Evolutionary conservation across 2,329 filamentous ascomycete genomes (phyloP), one percentile per base, ranked within the genome.

Genomic region (Elsinoe fawcettii): DNA sequence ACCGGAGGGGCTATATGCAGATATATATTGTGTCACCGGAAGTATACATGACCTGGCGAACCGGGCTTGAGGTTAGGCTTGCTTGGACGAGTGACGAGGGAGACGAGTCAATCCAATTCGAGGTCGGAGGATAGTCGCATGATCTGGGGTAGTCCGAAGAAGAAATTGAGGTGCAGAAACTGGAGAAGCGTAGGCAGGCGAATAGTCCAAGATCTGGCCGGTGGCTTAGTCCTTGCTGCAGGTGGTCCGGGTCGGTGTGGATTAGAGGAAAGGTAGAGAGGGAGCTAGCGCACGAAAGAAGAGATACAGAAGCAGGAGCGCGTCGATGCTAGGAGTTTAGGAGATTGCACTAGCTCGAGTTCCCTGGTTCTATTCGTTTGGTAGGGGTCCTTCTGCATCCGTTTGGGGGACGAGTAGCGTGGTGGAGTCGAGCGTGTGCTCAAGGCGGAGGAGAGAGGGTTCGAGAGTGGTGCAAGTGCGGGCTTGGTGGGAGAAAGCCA

Each of bases 111-210:
- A 36, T 36, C 32, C 49, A 27, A 39, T 53, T 53, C 49, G 49
- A 53, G 49, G 49, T 53, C 49, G 49, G 49, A 37, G 32, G 30
- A 39, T 23, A 36, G 49, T 53, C 49, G 49, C 49, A 53, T 53
- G 49, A 53, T 53, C 49, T 27, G 49, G 49, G 49, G 32, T 37
- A 53, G 32, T 9, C 27, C 2, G 18, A n/a, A 34, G 34, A 37
- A 14, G 32, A 39, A 37, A 25, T 37, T 39, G 49, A 39, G 20
- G 49, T 53, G 49, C 49, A 53, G 32, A 14, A 53, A 32, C 32
- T 34, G 30, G 49, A 34, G 32, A 53, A 53, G 18, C 11, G 49
- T 16, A 53, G 49, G 14, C 32, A 23, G 32, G 32, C 32, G 39
- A 30, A 39, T 53, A 18, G 30, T 14, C 49, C 16, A 34, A 39